Evolutionary conservation across 768 basidiomycete species (phyloP).

Genomic region (Rhodotorula taiwanensis): DNA sequence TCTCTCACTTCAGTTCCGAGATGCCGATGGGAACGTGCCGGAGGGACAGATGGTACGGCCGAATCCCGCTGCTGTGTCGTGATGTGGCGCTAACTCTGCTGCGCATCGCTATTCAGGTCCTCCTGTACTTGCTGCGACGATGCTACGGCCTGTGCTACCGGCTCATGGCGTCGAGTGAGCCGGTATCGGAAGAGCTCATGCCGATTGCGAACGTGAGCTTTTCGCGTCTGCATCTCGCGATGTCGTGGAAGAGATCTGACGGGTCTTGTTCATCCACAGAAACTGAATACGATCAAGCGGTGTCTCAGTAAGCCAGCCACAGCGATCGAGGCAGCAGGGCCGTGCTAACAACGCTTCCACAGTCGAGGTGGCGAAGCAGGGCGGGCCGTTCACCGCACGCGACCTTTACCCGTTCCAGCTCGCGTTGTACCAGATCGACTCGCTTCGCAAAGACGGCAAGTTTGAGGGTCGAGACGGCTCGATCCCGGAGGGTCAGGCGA

Average conservation of each 20-base stretch:
- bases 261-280: slow-evolving; percentile 18
- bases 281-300: slow-evolving; percentile 40
- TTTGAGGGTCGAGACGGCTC: slow-evolving; percentile 49
- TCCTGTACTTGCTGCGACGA: slow-evolving; percentile 83
- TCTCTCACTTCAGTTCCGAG: slow-evolving; percentile 57
- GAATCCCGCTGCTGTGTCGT: neutral
- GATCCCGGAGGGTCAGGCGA: slow-evolving; percentile 32
- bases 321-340: neutral
- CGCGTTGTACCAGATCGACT: slow-evolving; percentile 74
- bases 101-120: slow-evolving; percentile 53
- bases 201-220: slow-evolving; percentile 35
- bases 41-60: slow-evolving; percentile 83
- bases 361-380: slow-evolving; percentile 39
- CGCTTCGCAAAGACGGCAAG: slow-evolving; percentile 83
- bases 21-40: slow-evolving; percentile 83
- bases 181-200: slow-evolving; percentile 96
- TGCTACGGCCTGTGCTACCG: slow-evolving; percentile 96
- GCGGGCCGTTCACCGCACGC: slow-evolving; percentile 34
- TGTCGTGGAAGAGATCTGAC: neutral
- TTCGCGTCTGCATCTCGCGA: neutral
- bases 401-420: slow-evolving; percentile 42
- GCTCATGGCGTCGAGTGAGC: slow-evolving; percentile 86
- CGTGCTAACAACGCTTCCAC: neutral
- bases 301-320: slow-evolving; percentile 31
- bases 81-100: too few relatives aligned